Evolutionary conservation across 176 grass and related monocot species (phyloP).

Genomic region (Rhynchospora breviuscula): DNA sequence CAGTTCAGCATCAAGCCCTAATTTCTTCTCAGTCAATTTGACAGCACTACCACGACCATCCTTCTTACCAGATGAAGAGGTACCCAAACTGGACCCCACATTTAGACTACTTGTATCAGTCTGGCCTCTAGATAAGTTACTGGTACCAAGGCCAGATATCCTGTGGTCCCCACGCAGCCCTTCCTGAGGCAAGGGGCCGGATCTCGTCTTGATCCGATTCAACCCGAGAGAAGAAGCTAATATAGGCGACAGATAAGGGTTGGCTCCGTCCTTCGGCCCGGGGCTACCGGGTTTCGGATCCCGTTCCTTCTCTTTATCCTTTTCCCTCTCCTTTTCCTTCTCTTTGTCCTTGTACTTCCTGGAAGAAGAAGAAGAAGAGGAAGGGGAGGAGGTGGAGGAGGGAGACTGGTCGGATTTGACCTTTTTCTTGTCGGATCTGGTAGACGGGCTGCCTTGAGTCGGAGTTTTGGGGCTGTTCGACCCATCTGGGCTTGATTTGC

Average conservation of each 20-base stretch:
- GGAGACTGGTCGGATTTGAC: constrained; percentile 67
- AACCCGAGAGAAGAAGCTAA: constrained; percentile 95
- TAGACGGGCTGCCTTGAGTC: constrained; percentile 50
- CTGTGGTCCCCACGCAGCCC: constrained; percentile 45
- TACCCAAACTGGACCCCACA: background rate
- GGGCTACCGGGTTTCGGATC: background rate
- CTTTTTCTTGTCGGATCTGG: constrained; percentile 93
- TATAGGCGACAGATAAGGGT: constrained; percentile 59
- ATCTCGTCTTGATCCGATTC: constrained; percentile 99
- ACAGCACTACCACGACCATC: background rate
- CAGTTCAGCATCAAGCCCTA: constrained; percentile 12
- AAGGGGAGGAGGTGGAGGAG: constrained; percentile 28
- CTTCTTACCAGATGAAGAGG: constrained; percentile 23
- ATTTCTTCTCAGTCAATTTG: constrained; percentile 20
- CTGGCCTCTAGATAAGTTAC: constrained; percentile 76
- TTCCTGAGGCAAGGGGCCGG: constrained; percentile 94
- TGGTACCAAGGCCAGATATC: constrained; percentile 56
- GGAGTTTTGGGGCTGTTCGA: constrained; percentile 90
- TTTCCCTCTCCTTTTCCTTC: constrained; percentile 42
- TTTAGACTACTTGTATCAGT: constrained; percentile 10
- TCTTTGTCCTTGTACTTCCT: constrained; percentile 29
- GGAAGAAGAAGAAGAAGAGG: constrained; percentile 21
- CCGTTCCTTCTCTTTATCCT: constrained; percentile 36
- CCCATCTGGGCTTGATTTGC: constrained; percentile 76
- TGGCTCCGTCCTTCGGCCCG: constrained; percentile 10